These are phyloP conservation scores for Lentinula boryana DNA, from an alignment of 768 basidiomycete genomes.

Conservation along the genomic window DNA sequence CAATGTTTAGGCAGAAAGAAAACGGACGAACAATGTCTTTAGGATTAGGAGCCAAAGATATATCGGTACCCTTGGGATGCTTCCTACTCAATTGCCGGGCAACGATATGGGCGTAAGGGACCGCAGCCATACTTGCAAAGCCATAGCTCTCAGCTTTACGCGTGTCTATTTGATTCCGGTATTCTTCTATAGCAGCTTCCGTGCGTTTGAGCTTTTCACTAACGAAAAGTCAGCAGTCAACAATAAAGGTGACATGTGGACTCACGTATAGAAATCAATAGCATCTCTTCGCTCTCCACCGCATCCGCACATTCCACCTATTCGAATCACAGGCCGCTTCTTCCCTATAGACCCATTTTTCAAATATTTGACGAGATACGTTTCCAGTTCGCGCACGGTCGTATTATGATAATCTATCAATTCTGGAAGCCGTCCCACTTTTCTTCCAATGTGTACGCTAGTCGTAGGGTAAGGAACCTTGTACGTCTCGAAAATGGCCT, in stretches of 20 bases:
- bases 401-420: conserved; percentile 89
- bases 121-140: conserved; percentile 86
- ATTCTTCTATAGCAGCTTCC: conserved; percentile 67
- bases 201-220: conserved; percentile 57
- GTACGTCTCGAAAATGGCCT: conserved; percentile 63
- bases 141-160: conserved; percentile 87
- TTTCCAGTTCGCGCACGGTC: conserved; percentile 91
- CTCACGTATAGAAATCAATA: conserved; percentile 90
- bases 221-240: conserved; percentile 6
- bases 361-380: conserved; percentile 83
- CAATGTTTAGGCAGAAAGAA: not conserved
- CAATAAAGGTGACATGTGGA: not conserved
- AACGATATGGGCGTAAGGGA: conserved; percentile 84
- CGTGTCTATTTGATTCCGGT: conserved; percentile 63
- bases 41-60: conserved; percentile 80
- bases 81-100: conserved; percentile 66
- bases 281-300: conserved; percentile 87
- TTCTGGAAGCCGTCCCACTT: conserved; percentile 83
- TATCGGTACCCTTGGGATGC: conserved; percentile 63
- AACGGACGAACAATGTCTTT: conserved; percentile 67
- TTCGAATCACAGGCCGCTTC: conserved; percentile 73
- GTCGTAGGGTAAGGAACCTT: conserved; percentile 88
- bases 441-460: conserved; percentile 83
- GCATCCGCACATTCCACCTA: conserved; percentile 76
- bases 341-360: conserved; percentile 75